Conservation (phyloP, 1,139 yeast genomes). For the Kodamaea ohmeri region DNA sequence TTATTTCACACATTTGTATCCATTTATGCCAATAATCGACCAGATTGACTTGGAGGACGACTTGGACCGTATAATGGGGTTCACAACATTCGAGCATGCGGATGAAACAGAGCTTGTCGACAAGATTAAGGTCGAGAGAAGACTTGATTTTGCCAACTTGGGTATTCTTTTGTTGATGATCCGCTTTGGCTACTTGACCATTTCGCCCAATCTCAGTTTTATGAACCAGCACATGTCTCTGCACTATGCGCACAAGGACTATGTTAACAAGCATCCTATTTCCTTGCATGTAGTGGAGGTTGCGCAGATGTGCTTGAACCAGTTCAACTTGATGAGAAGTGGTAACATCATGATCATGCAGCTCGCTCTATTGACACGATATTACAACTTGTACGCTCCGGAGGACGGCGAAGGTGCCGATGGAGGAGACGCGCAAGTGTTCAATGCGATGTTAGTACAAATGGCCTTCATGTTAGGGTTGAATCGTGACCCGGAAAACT, state of each 20-base stretch:
- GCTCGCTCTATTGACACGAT: constrained; percentile 37
- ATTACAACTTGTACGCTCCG: constrained; percentile 45
- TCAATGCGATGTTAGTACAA: constrained; percentile 38
- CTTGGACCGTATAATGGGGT: constrained; percentile 24
- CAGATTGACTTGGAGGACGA: constrained; percentile 31
- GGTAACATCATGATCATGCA: constrained; percentile 53
- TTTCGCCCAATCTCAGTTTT: constrained; percentile 25
- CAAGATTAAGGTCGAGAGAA: constrained; percentile 18
- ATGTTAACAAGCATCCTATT: constrained; percentile 31
- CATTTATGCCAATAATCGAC: constrained; percentile 51
- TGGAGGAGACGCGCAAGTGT: constrained; percentile 43
- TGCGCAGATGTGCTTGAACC: constrained; percentile 38
- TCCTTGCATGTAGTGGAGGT: constrained; percentile 31
- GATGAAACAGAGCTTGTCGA: constrained; percentile 16
- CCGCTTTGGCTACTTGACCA: constrained; percentile 24
- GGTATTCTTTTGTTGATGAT: constrained; percentile 25
- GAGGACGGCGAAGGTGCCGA: constrained; percentile 53
- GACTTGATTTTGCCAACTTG: constrained; percentile 24
- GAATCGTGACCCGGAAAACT: constrained; percentile 43
- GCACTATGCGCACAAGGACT: constrained; percentile 24
- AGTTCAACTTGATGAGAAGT: constrained; percentile 38
- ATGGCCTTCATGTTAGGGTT: constrained; percentile 48
- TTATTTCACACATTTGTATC: constrained; percentile 47
- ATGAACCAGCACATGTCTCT: constrained; percentile 29
- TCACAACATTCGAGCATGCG: constrained; percentile 14